These are phyloP conservation scores for Leccinum pachyderme DNA, from an alignment of 1,284 basidiomycete genomes.

Conservation along the genomic window DNA sequence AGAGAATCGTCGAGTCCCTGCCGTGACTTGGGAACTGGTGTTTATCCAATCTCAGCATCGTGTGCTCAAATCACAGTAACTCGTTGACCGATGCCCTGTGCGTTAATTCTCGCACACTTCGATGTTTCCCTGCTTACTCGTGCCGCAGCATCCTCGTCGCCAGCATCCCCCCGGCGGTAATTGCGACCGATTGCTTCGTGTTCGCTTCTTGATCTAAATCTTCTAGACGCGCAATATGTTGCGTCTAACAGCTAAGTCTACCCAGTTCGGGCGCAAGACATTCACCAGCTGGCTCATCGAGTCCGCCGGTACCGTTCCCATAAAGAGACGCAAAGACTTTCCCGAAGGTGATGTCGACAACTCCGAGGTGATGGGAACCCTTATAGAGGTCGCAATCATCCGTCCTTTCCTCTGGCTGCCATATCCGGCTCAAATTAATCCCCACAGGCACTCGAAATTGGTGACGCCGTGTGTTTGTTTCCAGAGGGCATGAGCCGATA, in stretches of 20 bases:
- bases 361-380: constrained; percentile 58
- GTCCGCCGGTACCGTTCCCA: constrained; percentile 78
- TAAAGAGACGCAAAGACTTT: constrained; percentile 73
- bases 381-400: constrained; percentile 53
- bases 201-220: constrained; percentile 7
- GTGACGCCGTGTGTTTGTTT: constrained; percentile 80
- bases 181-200: constrained; percentile 10
- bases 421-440: constrained; percentile 2
- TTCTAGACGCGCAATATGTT: constrained; percentile 65
- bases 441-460: constrained; percentile 64
- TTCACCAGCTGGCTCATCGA: constrained; percentile 90
- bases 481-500: constrained; percentile 83
- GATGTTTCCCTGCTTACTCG: constrained; percentile 4
- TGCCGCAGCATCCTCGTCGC: constrained; percentile 60
- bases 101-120: constrained; percentile 28
- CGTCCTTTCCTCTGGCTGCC: neutral
- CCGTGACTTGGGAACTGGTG: constrained; percentile 16
- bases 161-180: constrained; percentile 64
- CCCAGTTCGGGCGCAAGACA: constrained; percentile 76
- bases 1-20: constrained; percentile 13
- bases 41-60: constrained; percentile 41
- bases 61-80: constrained; percentile 82
- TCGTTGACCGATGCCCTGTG: constrained; percentile 83
- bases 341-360: constrained; percentile 60
- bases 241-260: constrained; percentile 81